Percentiles rank a stretch among this genome's conserved stretches.
Evolutionary conservation across 2,329 filamentous ascomycete genomes (phyloP).

Genomic region (Lasiodiplodia gonubiensis): DNA sequence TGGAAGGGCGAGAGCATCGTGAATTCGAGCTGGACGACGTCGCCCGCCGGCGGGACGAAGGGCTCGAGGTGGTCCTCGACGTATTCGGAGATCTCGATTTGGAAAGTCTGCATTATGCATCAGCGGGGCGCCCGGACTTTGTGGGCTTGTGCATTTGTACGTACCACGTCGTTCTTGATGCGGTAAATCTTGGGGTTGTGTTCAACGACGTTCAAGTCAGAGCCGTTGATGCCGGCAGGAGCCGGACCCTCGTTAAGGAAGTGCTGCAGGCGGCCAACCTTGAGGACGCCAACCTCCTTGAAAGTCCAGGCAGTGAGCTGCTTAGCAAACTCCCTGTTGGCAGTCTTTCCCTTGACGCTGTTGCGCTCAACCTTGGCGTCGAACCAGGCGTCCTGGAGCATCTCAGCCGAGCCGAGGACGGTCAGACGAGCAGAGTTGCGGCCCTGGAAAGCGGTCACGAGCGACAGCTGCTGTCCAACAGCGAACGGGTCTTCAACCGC

Average conservation of each 20-base stretch:
- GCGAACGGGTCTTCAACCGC: conserved; percentile 83
- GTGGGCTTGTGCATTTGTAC: conserved; percentile 50
- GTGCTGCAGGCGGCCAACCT: conserved; percentile 83
- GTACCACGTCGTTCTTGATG: conserved; percentile 94
- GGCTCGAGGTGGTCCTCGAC: conserved; percentile 74
- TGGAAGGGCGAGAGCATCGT: conserved; percentile 98
- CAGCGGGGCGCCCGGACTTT: conserved; percentile 32
- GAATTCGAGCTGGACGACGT: conserved; percentile 92
- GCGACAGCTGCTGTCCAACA: conserved; percentile 78
- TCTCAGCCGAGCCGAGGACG: conserved; percentile 83
- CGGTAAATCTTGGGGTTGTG: conserved; percentile 88
- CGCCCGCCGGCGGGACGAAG: conserved; percentile 71
- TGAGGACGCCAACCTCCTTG: conserved; percentile 88
- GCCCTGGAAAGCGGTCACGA: conserved; percentile 87
- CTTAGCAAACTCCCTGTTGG: conserved; percentile 85
- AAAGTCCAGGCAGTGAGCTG: conserved; percentile 94
- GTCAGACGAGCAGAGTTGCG: conserved; percentile 91
- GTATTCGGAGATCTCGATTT: conserved; percentile 89
- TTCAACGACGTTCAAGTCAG: conserved; percentile 47
- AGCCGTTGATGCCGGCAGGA: conserved; percentile 46
- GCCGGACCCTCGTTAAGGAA: conserved; percentile 59
- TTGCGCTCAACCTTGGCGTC: conserved; percentile 72
- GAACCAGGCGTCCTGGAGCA: conserved; percentile 89
- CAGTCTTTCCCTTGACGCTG: conserved; percentile 66
- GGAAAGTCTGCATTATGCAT: conserved; percentile 68